phyloP scores from a whole-genome alignment of 169 alveolate species.

The Eimeria praecox region DNA sequence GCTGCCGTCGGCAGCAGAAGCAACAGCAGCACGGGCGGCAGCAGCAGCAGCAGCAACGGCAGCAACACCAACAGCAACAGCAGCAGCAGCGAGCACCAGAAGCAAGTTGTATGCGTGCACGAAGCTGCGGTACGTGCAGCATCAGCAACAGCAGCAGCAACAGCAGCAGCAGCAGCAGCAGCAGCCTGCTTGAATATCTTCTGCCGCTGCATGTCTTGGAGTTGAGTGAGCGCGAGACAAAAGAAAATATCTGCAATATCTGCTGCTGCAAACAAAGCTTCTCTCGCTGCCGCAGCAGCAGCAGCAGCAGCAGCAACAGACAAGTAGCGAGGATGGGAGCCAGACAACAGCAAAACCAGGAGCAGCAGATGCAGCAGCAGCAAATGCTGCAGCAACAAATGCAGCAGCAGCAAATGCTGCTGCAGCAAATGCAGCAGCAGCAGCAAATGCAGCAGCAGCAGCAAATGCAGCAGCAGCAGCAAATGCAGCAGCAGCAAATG shows the following conservation, averaged over 20 bases:
- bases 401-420: background rate
- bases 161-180: background rate
- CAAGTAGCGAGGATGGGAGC: background rate
- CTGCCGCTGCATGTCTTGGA: background rate
- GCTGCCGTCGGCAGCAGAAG: background rate
- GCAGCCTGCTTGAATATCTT: background rate
- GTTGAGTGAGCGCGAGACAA: background rate
- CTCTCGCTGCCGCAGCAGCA: background rate
- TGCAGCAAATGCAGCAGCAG: background rate
- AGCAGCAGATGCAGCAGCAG: slow-evolving; percentile 19
- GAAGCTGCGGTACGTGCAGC: slow-evolving; percentile 24
- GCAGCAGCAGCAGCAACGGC: background rate
- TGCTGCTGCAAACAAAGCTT: background rate
- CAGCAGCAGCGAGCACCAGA: background rate
- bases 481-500: background rate
- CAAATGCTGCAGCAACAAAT: background rate
- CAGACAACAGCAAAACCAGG: background rate
- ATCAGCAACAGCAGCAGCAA: slow-evolving; percentile 27
- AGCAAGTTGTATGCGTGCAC: background rate
- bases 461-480: background rate
- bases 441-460: background rate
- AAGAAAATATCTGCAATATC: background rate
- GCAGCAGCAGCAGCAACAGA: slow-evolving; percentile 10
- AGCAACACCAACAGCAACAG: slow-evolving; percentile 21
- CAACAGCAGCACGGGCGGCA: background rate